phyloP scores from a whole-genome alignment of 2,329 filamentous ascomycete species.

The Hypoxylon sp. region DNA sequence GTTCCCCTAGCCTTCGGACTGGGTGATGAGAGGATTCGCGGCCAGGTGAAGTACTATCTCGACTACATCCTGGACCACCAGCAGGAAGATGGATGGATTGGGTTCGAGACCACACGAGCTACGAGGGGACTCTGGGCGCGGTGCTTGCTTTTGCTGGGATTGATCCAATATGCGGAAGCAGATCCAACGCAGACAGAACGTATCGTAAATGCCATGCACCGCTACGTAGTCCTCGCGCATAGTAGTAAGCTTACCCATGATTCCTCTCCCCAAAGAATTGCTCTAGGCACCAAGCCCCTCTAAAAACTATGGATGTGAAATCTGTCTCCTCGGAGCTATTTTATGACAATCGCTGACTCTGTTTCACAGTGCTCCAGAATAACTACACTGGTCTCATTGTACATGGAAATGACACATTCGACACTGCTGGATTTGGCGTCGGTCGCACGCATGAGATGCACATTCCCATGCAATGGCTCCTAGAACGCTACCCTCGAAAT shows the following conservation, averaged over 20 bases:
- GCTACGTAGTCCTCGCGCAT: conserved; percentile 65
- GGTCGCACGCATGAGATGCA: conserved; percentile 59
- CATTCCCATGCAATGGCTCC: conserved; percentile 60
- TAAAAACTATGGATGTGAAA: not conserved
- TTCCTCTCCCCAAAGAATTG: too few species aligned
- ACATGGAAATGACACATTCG: conserved; percentile 60
- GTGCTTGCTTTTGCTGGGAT: conserved; percentile 63
- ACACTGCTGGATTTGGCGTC: conserved; percentile 55
- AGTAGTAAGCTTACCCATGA: too few species aligned
- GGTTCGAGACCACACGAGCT: conserved; percentile 61
- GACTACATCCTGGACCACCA: conserved; percentile 64
- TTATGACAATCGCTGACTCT: not conserved
- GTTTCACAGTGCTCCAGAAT: conserved; percentile 62
- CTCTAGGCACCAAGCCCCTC: not conserved
- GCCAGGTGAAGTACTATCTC: conserved; percentile 61
- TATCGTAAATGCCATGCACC: conserved; percentile 65
- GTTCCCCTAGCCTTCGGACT: conserved; percentile 68
- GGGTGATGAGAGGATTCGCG: conserved; percentile 62
- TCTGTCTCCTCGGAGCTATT: not conserved
- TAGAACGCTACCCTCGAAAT: conserved; percentile 55
- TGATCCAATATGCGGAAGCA: conserved; percentile 61
- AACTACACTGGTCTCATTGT: conserved; percentile 66
- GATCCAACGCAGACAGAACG: conserved; percentile 58
- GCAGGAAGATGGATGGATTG: conserved; percentile 69
- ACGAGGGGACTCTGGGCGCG: conserved; percentile 67